Base-by-base conservation (phyloP, 2,329 filamentous ascomycete species). In the Cladosporium austrohemisphaericum region DNA sequence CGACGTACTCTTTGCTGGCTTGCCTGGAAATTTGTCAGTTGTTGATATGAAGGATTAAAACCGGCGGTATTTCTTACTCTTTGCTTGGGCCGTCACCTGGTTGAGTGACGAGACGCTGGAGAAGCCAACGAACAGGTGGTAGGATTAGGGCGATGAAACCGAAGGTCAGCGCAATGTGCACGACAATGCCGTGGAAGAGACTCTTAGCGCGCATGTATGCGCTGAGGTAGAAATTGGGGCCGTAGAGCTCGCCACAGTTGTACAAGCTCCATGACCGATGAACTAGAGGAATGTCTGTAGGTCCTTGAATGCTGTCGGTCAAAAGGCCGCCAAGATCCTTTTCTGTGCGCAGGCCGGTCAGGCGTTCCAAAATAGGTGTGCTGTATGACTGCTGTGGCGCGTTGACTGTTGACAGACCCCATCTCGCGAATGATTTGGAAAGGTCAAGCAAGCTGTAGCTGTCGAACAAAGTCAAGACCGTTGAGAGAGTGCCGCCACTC, bases 401-500 rank as follows among this genome's bases (percentile, higher is more conserved):
- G 56, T 68, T 60, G 36, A 72, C 70, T 23, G 72, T 72, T 36
- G 71, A 75, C 7, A 81, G 67, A 2, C 73, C 71, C 66, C 74
- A 82, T 14, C 76, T 78, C 38, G 72, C 68, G 62, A 72, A 68
- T 23, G 71, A 63, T 49, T 72, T 72, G 14, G 65, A 62, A 4
- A 83, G 57, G 25, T 80, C 68, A n/a, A 60, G 62, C 5, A 76
- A 63, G 57, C 62, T 57, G 66, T 76, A 72, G 56, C 70, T 57
- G 51, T 74, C 74, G 53, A 80, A 72, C 7, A 79, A 62, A 25
- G 71, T 76, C 11, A 96, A 66, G 3, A 83, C 71, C 0, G 88
- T 90, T 26, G 79, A 75, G 4, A 91, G 68, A 5, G 73, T 83
- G 28, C 81, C 81, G 22, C 81, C 81, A 46, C 77, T 81, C 3